phyloP scores from a whole-genome alignment of 148 eudicot species.

The Rhododendron simsii region DNA sequence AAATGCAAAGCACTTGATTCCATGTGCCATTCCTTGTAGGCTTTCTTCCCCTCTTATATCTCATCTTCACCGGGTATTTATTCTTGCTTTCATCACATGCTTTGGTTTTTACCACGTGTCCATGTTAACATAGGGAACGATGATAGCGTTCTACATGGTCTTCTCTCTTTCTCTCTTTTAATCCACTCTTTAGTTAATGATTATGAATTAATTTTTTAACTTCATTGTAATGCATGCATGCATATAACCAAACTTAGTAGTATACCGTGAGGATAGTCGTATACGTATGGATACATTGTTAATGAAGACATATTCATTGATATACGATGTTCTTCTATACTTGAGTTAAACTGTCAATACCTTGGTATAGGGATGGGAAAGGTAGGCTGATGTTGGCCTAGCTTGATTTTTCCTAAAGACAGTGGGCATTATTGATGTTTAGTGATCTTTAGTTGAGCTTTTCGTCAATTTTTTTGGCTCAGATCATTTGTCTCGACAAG shows the following conservation, averaged over 20 bases:
- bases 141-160: not conserved
- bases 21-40: not conserved
- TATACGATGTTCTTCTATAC: not conserved
- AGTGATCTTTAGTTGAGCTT: not conserved
- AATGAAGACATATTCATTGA: not conserved
- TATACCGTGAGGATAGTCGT: not conserved
- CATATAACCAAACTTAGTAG: not conserved
- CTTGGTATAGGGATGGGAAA: not conserved
- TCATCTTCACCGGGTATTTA: not conserved
- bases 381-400: not conserved
- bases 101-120: not conserved
- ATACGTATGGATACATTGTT: not conserved
- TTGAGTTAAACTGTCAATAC: not conserved
- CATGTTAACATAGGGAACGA: not conserved
- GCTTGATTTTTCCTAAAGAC: not conserved
- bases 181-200: not conserved
- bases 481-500: not conserved
- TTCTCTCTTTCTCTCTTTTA: not conserved
- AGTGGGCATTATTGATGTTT: not conserved
- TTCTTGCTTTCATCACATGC: not conserved
- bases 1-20: not conserved
- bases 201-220: not conserved
- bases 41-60: not conserved
- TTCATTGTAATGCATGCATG: not conserved
- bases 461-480: not conserved